phyloP scores from a whole-genome alignment of 768 basidiomycete genomes.

The Xerocomellus intermedius region DNA sequence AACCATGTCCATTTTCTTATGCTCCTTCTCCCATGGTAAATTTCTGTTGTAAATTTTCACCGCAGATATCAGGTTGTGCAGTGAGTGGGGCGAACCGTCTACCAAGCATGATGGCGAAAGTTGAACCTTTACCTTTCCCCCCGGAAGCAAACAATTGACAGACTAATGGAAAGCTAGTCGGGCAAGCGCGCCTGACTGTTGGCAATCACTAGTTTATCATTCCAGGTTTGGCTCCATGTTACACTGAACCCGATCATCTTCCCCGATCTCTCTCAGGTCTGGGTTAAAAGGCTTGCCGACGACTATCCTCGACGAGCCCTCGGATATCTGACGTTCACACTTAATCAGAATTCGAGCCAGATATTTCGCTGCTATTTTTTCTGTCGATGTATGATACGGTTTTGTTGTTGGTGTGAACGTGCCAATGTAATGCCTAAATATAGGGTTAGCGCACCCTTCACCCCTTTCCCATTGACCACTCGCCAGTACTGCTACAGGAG shows the following conservation, averaged over 20 bases:
- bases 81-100: neutral
- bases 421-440: conserved; percentile 5
- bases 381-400: neutral
- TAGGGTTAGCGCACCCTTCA: neutral
- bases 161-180: neutral
- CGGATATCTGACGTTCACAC: conserved; percentile 7
- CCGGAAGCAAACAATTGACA: neutral
- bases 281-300: neutral
- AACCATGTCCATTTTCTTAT: conserved; percentile 1
- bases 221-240: neutral
- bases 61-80: neutral
- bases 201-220: neutral
- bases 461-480: conserved; percentile 1
- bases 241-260: too few relatives aligned
- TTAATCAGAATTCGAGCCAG: neutral
- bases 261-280: neutral
- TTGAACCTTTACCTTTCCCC: too few relatives aligned
- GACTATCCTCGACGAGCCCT: neutral
- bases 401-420: conserved; percentile 1
- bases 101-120: too few relatives aligned
- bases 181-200: too few relatives aligned
- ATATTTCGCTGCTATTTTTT: neutral
- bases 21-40: conserved; percentile 4
- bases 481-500: neutral
- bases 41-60: neutral